These are phyloP conservation scores for Meyerozyma athensensis DNA, from an alignment of 1,139 yeast genomes.

Conservation along the genomic window DNA sequence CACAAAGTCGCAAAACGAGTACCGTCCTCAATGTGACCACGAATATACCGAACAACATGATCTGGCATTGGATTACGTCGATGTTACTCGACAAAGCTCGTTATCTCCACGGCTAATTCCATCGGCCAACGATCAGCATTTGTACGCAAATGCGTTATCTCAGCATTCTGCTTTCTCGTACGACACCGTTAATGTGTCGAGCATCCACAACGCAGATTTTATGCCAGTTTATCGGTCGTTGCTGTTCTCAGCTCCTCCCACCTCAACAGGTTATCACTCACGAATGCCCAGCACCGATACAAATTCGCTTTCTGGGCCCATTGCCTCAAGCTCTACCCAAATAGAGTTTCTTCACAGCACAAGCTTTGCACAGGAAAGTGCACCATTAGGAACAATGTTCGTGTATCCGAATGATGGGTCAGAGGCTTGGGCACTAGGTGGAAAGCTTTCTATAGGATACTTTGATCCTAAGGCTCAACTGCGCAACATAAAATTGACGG, in stretches of 20 bases:
- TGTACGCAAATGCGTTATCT: too few species aligned
- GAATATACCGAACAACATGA: not conserved
- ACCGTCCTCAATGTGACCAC: not conserved
- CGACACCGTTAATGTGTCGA: too few species aligned
- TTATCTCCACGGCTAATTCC: not conserved
- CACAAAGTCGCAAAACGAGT: not conserved
- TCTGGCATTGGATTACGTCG: not conserved
- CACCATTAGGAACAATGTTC: constrained; percentile 2
- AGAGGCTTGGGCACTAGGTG: not conserved
- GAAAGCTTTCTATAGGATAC: not conserved
- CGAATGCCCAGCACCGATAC: not conserved
- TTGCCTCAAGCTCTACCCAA: not conserved
- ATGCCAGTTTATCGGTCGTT: not conserved
- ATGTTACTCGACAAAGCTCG: not conserved
- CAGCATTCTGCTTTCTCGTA: too few species aligned
- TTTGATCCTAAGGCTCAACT: not conserved
- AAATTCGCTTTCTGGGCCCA: not conserved
- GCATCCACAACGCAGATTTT: too few species aligned
- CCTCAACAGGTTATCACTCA: not conserved
- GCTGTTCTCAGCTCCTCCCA: not conserved
- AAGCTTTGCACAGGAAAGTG: not conserved
- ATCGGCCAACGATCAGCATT: not conserved
- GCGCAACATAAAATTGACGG: not conserved
- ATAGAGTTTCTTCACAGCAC: not conserved
- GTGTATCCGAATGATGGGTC: constrained; percentile 5